Base-by-base conservation (phyloP, 1,284 basidiomycete genomes). In the Athelia sp. region DNA sequence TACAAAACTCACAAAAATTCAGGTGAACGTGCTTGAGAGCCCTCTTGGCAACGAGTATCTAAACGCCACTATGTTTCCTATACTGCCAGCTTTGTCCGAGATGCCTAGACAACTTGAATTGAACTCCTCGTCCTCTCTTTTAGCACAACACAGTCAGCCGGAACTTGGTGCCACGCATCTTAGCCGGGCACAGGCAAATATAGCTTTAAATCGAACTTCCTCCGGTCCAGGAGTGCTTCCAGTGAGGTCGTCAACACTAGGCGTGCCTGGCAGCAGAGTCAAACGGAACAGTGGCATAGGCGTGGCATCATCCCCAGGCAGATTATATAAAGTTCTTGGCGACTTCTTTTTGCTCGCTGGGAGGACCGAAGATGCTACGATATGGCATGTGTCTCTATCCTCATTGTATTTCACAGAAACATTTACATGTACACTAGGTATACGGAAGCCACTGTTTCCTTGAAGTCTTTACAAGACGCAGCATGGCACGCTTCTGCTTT, bases 311-410 rank as follows among this genome's bases (percentile, higher is more conserved):
- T 84, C 85, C 4, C 85, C 85, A 63, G 90, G 84, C 26, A 72
- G 93, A 50, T 73, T 95, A 42, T 87, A 84, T 66, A 97, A 95
- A 68, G 76, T 94, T 15, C 75, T 92, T n/a, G 94, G 84, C 0
- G 93, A 96, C 65, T 78, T 96, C 56, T 93, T 90, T 66, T 69
- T 96, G 22, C 71, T 97, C 18, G 79, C 90, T 9, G 94, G 94
- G 15, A 75, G 89, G 57, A 80, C 81, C 40, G 79, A 82, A 46
- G 93, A 97, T 63, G 89, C 93, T 0, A 72, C 77, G 46, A 75
- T 87, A 53, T 92, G 88, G 89, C 92, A 65, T 53, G 78, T 60
- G 22, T 43, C 17, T 31, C 19, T 21, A 22, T 18, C 9, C 6
- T n/a, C 8, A 18, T 4, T 18, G 18, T 9, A 21, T 23, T 6